These are phyloP conservation scores for Pisolithus sp. DNA, from an alignment of 768 basidiomycete genomes.

Conservation along the genomic window DNA sequence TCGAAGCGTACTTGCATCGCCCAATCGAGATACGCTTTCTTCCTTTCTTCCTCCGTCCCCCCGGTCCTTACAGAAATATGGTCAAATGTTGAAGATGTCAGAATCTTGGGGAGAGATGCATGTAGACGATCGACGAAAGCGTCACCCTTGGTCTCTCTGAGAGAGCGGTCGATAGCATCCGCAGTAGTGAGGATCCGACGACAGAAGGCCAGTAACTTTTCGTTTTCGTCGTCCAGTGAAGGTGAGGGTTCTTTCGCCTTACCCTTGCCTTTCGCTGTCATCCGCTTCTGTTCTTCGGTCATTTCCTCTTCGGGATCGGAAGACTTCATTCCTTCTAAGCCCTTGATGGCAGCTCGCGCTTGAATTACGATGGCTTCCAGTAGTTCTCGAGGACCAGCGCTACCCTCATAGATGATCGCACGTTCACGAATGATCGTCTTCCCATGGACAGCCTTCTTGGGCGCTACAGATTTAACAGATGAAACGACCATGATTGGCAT, in stretches of 20 bases:
- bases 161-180: conserved; percentile 77
- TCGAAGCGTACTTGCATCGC: conserved; percentile 77
- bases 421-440: conserved; percentile 65
- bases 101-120: conserved; percentile 68
- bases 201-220: conserved; percentile 76
- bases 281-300: conserved; percentile 86
- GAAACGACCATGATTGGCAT: conserved; percentile 92
- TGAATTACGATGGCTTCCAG: conserved; percentile 90
- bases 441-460: conserved; percentile 44
- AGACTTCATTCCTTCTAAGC: conserved; percentile 60
- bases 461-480: conserved; percentile 56
- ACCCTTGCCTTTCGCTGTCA: conserved; percentile 66
- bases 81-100: conserved; percentile 45
- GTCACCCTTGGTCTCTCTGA: conserved; percentile 85
- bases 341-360: conserved; percentile 86
- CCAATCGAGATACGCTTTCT: conserved; percentile 78
- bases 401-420: conserved; percentile 84
- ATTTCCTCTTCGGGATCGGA: conserved; percentile 54
- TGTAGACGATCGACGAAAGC: conserved; percentile 78
- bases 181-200: conserved; percentile 79
- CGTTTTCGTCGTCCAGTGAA: conserved; percentile 62
- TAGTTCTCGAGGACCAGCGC: conserved; percentile 84
- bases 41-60: conserved; percentile 58
- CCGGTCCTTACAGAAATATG: conserved; percentile 32
- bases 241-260: conserved; percentile 43